Conservation (phyloP, 192 early-diverging fungal genomes). For the Linnemannia elongata region DNA sequence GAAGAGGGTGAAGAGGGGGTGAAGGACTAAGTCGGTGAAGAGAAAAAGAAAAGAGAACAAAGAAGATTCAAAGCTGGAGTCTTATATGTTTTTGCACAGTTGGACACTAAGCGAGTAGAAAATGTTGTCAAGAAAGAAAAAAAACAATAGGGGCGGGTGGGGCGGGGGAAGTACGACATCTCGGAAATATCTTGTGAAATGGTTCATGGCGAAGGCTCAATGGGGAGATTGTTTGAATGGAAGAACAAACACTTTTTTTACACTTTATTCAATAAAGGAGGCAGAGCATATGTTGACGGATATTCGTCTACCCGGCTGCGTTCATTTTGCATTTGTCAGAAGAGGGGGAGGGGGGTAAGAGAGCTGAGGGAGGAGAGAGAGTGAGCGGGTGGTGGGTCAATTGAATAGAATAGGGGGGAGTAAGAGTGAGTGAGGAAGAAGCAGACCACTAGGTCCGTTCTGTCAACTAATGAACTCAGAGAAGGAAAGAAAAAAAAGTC, state of each 20-base stretch:
- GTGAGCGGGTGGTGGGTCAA: background rate
- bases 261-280: background rate
- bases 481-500: slow-evolving; percentile 12
- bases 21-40: slow-evolving; percentile 1
- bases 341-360: background rate
- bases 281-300: background rate
- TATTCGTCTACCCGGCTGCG: slow-evolving; percentile 20
- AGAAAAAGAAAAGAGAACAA: background rate
- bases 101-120: background rate
- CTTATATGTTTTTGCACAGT: background rate
- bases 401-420: slow-evolving; percentile 10
- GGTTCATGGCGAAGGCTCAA: background rate
- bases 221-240: background rate
- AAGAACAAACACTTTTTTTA: background rate
- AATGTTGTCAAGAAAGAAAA: background rate
- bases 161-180: background rate
- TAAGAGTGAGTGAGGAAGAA: background rate
- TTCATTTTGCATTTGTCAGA: background rate
- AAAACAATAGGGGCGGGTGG: background rate
- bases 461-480: background rate
- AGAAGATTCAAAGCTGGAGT: background rate
- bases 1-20: background rate
- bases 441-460: background rate
- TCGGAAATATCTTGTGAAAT: background rate
- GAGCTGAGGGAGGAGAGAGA: background rate